phyloP scores from a whole-genome alignment of 2,329 filamentous ascomycete species.

The Arthrocladium fulminans region DNA sequence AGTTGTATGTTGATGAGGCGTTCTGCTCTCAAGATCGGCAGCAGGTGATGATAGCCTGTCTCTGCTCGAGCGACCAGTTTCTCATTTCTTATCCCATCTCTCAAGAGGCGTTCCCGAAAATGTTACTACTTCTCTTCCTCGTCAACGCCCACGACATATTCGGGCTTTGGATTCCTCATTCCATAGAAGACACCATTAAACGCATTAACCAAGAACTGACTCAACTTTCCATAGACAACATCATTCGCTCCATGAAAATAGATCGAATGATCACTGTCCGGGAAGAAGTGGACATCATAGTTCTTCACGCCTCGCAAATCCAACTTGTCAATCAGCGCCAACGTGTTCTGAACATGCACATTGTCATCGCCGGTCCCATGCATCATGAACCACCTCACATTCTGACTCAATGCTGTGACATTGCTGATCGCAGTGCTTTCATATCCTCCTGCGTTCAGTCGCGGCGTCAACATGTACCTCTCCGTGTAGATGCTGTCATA shows the following conservation, averaged over 20 bases:
- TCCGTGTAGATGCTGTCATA: conserved; percentile 94
- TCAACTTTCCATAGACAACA: conserved; percentile 84
- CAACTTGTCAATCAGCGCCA: conserved; percentile 76
- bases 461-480: conserved; percentile 92
- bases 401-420: conserved; percentile 60
- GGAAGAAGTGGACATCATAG: conserved; percentile 94
- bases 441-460: conserved; percentile 72
- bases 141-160: conserved; percentile 1
- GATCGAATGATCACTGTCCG: conserved; percentile 91
- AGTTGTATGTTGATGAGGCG: too few species aligned
- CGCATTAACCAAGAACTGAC: conserved; percentile 89
- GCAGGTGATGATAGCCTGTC: too few species aligned
- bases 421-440: conserved; percentile 65
- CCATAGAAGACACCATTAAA: conserved; percentile 78
- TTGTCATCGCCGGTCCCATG: conserved; percentile 96
- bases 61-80: too few species aligned
- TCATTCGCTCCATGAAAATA: conserved; percentile 86
- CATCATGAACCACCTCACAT: conserved; percentile 87
- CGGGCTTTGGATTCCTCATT: not conserved
- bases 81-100: too few species aligned
- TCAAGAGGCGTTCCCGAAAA: too few species aligned
- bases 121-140: not conserved
- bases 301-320: conserved; percentile 77
- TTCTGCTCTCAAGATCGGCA: too few species aligned
- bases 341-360: conserved; percentile 90